Conservation (phyloP, 1,139 yeast genomes). For the Hemisphaericaspora subhashii region DNA sequence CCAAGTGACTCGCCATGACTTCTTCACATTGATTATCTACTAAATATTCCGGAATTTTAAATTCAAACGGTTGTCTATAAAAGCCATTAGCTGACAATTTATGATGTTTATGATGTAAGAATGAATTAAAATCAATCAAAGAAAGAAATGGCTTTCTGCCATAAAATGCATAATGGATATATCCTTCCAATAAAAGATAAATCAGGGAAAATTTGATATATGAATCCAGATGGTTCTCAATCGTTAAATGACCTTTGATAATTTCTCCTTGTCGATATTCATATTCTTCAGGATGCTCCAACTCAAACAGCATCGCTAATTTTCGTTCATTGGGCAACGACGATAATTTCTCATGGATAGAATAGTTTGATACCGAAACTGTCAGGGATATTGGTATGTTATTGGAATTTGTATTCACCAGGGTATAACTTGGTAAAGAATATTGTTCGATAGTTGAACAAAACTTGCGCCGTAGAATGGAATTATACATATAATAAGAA, state of each 20-base stretch:
- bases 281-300: not conserved
- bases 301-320: slow-evolving; percentile 1
- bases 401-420: not conserved
- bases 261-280: slow-evolving; percentile 11
- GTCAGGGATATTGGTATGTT: slow-evolving; percentile 2
- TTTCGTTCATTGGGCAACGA: slow-evolving; percentile 1
- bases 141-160: slow-evolving; percentile 8
- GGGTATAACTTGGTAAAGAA: slow-evolving; percentile 9
- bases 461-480: slow-evolving; percentile 7
- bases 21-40: slow-evolving; percentile 10
- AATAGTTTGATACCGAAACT: slow-evolving; percentile 4
- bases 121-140: slow-evolving; percentile 10
- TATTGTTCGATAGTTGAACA: not conserved
- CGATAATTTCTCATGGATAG: slow-evolving; percentile 2
- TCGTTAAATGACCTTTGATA: slow-evolving; percentile 6
- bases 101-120: slow-evolving; percentile 1
- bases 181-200: slow-evolving; percentile 11
- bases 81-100: not conserved
- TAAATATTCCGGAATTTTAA: slow-evolving; percentile 11
- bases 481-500: slow-evolving; percentile 12
- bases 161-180: slow-evolving; percentile 2
- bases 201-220: slow-evolving; percentile 7
- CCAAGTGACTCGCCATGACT: slow-evolving; percentile 7
- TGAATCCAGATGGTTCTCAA: not conserved
- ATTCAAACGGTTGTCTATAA: slow-evolving; percentile 5